phyloP scores from a whole-genome alignment of 2,329 filamentous ascomycete genomes.

The Incumbomyces delicatus region DNA sequence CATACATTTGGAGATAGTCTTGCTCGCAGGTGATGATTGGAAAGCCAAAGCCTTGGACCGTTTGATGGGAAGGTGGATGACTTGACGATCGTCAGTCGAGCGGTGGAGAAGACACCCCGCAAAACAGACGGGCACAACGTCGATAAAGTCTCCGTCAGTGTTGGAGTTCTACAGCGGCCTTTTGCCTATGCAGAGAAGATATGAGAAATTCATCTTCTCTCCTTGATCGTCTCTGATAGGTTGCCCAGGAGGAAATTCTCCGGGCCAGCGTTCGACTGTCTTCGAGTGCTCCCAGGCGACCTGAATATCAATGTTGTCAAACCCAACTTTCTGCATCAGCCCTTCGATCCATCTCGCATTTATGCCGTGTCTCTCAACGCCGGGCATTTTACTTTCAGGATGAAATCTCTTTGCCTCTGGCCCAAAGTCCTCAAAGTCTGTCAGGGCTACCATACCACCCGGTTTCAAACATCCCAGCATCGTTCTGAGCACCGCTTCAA shows the following conservation, averaged over 20 bases:
- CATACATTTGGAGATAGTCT: too few relatives aligned
- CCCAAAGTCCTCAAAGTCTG: constrained; percentile 50
- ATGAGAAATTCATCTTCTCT: constrained; percentile 33
- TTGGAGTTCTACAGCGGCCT: not conserved
- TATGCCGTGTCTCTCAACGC: constrained; percentile 48
- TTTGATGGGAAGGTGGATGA: too few relatives aligned
- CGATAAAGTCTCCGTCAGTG: too few relatives aligned
- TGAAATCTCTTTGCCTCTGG: constrained; percentile 44
- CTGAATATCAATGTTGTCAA: constrained; percentile 39
- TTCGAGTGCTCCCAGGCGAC: constrained; percentile 43
- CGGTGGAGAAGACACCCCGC: too few relatives aligned
- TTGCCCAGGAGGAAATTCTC: constrained; percentile 20
- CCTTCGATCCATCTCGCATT: constrained; percentile 30
- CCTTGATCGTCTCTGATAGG: constrained; percentile 14
- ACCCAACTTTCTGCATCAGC: constrained; percentile 40
- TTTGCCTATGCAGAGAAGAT: constrained; percentile 32
- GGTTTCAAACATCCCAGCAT: constrained; percentile 39
- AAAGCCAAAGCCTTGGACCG: too few relatives aligned
- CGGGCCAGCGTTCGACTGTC: constrained; percentile 39
- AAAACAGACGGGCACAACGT: too few relatives aligned
- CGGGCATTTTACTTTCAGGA: constrained; percentile 41
- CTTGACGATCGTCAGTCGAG: too few relatives aligned
- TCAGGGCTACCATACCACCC: constrained; percentile 43
- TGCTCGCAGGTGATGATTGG: too few relatives aligned
- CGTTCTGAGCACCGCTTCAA: constrained; percentile 34